phyloP scores from a whole-genome alignment of 2,329 filamentous ascomycete species.

The Anthostomella pinea region DNA sequence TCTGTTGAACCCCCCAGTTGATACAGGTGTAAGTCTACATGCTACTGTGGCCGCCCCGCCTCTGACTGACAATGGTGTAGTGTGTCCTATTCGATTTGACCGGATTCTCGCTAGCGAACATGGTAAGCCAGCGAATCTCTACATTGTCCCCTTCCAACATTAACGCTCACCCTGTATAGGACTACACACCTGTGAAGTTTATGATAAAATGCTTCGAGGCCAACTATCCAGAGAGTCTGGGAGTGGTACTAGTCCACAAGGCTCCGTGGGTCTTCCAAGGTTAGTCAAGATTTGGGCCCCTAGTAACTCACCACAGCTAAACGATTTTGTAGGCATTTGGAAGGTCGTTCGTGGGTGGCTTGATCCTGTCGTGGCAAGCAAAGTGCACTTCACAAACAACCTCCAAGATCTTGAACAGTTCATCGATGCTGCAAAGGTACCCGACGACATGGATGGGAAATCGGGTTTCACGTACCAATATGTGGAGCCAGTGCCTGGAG shows the following conservation, averaged over 20 bases:
- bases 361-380: slow-evolving; percentile 90
- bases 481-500: slow-evolving; percentile 68
- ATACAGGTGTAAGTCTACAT: slow-evolving; percentile 84
- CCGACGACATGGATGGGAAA: slow-evolving; percentile 80
- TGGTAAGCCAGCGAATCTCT: slow-evolving; percentile 53
- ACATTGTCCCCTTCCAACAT: slow-evolving; percentile 2
- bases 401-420: slow-evolving; percentile 74
- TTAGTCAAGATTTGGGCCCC: slow-evolving; percentile 38
- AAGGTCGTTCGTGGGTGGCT: slow-evolving; percentile 94
- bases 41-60: too few relatives aligned
- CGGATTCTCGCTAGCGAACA: slow-evolving; percentile 88
- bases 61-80: too few relatives aligned
- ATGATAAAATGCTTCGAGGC: slow-evolving; percentile 99
- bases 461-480: slow-evolving; percentile 85
- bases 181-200: slow-evolving; percentile 95
- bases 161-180: slow-evolving; percentile 44
- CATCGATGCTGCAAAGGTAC: slow-evolving; percentile 67
- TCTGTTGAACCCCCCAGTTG: slow-evolving; percentile 73
- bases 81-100: slow-evolving; percentile 97
- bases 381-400: slow-evolving; percentile 89
- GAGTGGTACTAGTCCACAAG: slow-evolving; percentile 89
- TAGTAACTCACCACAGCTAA: slow-evolving; percentile 10
- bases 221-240: slow-evolving; percentile 93
- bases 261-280: slow-evolving; percentile 96
- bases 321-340: slow-evolving; percentile 87